Percentiles rank a stretch among this genome's conserved stretches.
Evolutionary conservation across 257 asterid species (phyloP).

Genomic region (Apocynum venetum): DNA sequence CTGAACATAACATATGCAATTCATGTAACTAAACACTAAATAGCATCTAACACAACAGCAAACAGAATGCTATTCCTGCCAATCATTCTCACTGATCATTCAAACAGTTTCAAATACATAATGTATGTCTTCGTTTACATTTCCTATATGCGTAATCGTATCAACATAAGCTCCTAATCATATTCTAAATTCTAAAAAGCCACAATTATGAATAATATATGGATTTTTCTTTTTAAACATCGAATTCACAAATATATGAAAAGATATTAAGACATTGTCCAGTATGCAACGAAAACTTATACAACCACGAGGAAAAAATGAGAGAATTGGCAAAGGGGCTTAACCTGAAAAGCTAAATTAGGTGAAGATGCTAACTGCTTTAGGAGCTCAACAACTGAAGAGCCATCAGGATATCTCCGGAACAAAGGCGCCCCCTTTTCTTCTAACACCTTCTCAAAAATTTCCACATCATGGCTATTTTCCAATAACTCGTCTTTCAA

Average conservation of each 20-base stretch:
- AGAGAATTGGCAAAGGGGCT: constrained; percentile 9
- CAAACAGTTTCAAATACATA: not conserved
- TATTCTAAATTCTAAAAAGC: not conserved
- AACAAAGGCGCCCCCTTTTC: constrained; percentile 52
- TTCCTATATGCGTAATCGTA: not conserved
- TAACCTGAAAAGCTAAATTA: constrained; percentile 57
- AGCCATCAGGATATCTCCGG: constrained; percentile 46
- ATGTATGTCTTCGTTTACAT: not conserved
- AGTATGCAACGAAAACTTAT: not conserved
- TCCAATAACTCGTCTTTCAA: constrained; percentile 49
- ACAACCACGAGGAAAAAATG: not conserved
- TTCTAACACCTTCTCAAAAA: constrained; percentile 43
- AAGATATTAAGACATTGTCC: not conserved
- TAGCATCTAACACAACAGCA: not conserved
- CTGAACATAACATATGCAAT: constrained; percentile 35
- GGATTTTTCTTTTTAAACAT: too few relatives aligned
- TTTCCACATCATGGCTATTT: constrained; percentile 30
- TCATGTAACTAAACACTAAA: not conserved
- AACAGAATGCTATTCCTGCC: not conserved
- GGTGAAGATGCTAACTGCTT: constrained; percentile 41
- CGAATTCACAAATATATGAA: not conserved
- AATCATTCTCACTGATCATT: not conserved
- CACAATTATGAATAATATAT: not conserved
- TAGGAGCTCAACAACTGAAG: constrained; percentile 62
- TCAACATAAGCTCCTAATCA: not conserved